phyloP scores from a whole-genome alignment of 306 rosid species.

The Vicia sativa region DNA sequence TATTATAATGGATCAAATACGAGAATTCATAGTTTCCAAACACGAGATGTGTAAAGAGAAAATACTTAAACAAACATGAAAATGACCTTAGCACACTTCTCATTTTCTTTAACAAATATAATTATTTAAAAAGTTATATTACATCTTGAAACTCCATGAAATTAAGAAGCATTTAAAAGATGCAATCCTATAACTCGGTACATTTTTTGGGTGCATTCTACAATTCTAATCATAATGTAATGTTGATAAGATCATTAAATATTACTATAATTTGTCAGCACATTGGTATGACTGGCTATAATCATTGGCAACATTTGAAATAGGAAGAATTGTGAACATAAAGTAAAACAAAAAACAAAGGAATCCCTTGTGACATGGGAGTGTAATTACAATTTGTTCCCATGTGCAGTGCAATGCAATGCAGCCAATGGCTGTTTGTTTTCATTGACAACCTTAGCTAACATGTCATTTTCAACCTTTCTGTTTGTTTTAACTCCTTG shows the following conservation, averaged over 20 bases:
- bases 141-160: no score
- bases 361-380: neutral
- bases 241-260: neutral
- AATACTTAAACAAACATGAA: no score
- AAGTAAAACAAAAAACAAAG: neutral
- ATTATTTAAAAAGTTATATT: no score
- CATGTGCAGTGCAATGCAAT: constrained; percentile 36
- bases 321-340: neutral
- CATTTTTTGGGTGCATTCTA: no score
- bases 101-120: no score
- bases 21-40: no score
- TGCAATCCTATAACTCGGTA: no score
- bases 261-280: neutral
- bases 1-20: no score
- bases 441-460: constrained; percentile 21
- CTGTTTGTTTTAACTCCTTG: constrained; percentile 17
- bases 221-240: neutral
- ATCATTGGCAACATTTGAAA: constrained; percentile 12
- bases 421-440: constrained; percentile 32
- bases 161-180: no score
- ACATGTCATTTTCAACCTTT: constrained; percentile 17
- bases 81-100: no score
- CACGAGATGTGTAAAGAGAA: no score
- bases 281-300: neutral
- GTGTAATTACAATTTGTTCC: constrained; percentile 11